phyloP scores from a whole-genome alignment of 352 stramenopile species.

The Pythium phragmitis region DNA sequence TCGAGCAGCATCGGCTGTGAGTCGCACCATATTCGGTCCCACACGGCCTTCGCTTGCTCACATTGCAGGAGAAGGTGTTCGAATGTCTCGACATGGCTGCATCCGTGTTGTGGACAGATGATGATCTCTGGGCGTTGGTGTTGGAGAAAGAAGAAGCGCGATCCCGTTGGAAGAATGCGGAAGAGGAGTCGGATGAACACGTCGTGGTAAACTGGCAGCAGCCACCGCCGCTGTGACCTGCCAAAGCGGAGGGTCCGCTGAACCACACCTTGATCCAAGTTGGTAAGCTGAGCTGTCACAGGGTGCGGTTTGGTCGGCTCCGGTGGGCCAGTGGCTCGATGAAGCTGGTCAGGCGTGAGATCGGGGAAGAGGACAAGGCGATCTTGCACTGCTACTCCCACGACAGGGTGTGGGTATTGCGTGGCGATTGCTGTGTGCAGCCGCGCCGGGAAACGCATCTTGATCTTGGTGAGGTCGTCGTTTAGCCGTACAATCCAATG shows the following conservation, averaged over 20 bases:
- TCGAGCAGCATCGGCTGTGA: neutral
- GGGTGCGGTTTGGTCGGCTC: neutral
- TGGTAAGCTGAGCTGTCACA: neutral
- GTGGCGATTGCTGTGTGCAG: neutral
- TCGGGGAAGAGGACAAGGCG: neutral
- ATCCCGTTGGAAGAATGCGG: conserved; percentile 1
- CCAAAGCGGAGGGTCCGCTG: neutral
- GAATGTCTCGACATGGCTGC: neutral
- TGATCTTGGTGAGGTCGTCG: neutral
- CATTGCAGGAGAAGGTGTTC: neutral
- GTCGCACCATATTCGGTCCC: neutral
- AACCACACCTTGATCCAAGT: neutral
- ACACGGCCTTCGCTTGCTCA: neutral
- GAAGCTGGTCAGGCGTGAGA: neutral
- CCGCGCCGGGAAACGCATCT: neutral
- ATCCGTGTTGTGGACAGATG: neutral
- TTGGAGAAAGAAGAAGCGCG: conserved; percentile 4
- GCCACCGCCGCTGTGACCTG: neutral
- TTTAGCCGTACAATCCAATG: neutral
- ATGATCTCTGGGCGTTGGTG: neutral
- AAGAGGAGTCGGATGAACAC: conserved; percentile 8
- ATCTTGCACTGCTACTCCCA: neutral
- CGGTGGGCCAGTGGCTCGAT: neutral
- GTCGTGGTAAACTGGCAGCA: conserved; percentile 9
- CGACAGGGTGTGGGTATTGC: no score